Conservation (phyloP, 1,284 basidiomycete species). For the Chalciporus sp. region DNA sequence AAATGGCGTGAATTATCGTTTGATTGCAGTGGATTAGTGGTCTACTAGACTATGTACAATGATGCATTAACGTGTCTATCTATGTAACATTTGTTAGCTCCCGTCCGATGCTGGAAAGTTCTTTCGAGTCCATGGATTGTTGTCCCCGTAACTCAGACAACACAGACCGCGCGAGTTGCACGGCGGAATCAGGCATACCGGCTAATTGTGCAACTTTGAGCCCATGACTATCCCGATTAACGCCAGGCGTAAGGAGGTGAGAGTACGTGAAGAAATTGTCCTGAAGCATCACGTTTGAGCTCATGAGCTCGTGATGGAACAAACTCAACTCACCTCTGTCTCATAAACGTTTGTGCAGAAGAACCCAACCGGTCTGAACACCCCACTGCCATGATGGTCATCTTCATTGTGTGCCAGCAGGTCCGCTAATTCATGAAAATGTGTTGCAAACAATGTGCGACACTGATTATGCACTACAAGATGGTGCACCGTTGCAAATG, state of each 20-base stretch:
- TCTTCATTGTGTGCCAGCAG: conserved; percentile 67
- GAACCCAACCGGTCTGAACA: conserved; percentile 72
- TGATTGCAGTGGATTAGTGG: background rate
- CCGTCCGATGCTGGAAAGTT: conserved; percentile 31
- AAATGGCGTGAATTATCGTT: conserved; percentile 32
- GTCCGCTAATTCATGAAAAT: conserved; percentile 92
- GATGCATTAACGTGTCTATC: background rate
- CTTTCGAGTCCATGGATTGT: conserved; percentile 22
- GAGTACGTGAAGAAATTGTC: conserved; percentile 81
- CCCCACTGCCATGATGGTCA: conserved; percentile 40
- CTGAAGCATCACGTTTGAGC: conserved; percentile 37
- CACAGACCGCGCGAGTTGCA: conserved; percentile 59
- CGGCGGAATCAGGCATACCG: conserved; percentile 73
- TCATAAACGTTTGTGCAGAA: conserved; percentile 89
- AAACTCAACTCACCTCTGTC: conserved; percentile 51
- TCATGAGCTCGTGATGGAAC: background rate
- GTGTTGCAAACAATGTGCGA: conserved; percentile 92
- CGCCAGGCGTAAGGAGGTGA: conserved; percentile 78
- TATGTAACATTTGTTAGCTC: conserved; percentile 18
- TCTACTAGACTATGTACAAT: background rate
- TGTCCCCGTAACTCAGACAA: conserved; percentile 43
- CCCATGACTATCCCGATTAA: conserved; percentile 92
- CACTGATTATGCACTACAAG: conserved; percentile 76
- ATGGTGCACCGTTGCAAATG: conserved; percentile 88
- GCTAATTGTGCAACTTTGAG: conserved; percentile 89